Evolutionary conservation across 768 basidiomycete genomes (phyloP).

Genomic region (Lactarius sanguifluus): DNA sequence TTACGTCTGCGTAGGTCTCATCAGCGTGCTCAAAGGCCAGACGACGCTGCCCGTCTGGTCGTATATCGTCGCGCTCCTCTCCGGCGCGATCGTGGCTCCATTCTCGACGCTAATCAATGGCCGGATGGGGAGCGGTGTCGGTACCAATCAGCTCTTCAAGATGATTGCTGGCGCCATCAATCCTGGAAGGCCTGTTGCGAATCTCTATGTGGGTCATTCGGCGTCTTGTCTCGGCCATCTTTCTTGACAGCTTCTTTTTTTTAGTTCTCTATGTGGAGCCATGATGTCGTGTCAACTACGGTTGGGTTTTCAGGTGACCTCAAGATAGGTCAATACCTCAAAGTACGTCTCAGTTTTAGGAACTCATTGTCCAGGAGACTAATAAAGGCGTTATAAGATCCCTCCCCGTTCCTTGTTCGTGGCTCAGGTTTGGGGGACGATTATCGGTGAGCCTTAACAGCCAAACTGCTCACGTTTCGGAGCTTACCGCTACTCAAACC

Average conservation of each 20-base stretch:
- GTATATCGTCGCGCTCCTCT: conserved; percentile 54
- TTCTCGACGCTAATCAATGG: conserved; percentile 57
- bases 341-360: conserved; percentile 9
- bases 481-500: not conserved
- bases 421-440: conserved; percentile 65
- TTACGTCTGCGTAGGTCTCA: conserved; percentile 13
- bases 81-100: conserved; percentile 47
- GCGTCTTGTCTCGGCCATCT: not conserved
- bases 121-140: conserved; percentile 59
- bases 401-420: conserved; percentile 66
- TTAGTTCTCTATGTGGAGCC: conserved; percentile 69
- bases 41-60: conserved; percentile 66
- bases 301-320: conserved; percentile 54
- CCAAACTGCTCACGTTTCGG: not conserved
- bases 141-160: conserved; percentile 61
- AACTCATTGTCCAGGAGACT: not conserved
- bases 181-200: conserved; percentile 65
- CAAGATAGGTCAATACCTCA: conserved; percentile 54
- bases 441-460: conserved; percentile 43
- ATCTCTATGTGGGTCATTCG: conserved; percentile 51
- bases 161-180: conserved; percentile 62
- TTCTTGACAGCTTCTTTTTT: not conserved
- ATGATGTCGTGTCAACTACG: conserved; percentile 56
- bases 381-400: conserved; percentile 44
- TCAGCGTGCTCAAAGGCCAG: conserved; percentile 54